Conservation (phyloP, 192 early-diverging fungal genomes). For the Rhizoclosmatium sp. region DNA sequence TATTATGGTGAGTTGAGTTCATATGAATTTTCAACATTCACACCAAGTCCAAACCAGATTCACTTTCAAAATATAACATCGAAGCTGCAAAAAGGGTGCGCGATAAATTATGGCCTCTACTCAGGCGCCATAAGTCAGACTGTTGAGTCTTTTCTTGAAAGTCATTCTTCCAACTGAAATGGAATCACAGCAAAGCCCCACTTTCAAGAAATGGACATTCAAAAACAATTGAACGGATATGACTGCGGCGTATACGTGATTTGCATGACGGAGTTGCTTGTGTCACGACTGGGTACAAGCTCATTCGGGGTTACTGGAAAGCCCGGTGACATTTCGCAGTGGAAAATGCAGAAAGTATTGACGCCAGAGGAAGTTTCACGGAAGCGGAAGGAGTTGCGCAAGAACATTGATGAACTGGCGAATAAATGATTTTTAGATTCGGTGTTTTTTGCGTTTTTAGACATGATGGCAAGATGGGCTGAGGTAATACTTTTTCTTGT, state of each 20-base stretch:
- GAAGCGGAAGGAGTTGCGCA: neutral
- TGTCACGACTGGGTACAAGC: conserved; percentile 1
- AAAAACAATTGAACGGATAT: conserved; percentile 36
- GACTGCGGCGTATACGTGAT: conserved; percentile 44
- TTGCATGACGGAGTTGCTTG: conserved; percentile 31
- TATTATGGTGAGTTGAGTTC: conserved; percentile 18
- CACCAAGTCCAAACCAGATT: conserved; percentile 2
- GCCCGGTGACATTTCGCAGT: conserved; percentile 27
- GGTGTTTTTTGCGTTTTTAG: too few relatives aligned
- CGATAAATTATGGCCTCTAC: neutral
- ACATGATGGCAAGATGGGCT: too few relatives aligned
- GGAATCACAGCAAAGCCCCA: neutral
- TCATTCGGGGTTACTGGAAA: neutral
- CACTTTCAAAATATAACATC: conserved; percentile 9
- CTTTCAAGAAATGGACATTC: conserved; percentile 34
- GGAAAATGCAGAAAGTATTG: conserved; percentile 2
- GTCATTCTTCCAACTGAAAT: neutral
- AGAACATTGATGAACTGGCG: too few relatives aligned
- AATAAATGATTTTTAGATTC: too few relatives aligned
- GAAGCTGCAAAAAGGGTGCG: neutral
- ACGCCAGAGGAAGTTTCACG: neutral
- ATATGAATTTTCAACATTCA: neutral
- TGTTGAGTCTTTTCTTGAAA: neutral
- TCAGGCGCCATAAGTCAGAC: neutral
- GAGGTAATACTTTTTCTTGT: too few relatives aligned